A percentile compares a stretch with the other conserved stretches of the same genome.
These are phyloP conservation scores for Blastocystis sp. DNA, from an alignment of 352 stramenopile genomes.

Conservation along the genomic window DNA sequence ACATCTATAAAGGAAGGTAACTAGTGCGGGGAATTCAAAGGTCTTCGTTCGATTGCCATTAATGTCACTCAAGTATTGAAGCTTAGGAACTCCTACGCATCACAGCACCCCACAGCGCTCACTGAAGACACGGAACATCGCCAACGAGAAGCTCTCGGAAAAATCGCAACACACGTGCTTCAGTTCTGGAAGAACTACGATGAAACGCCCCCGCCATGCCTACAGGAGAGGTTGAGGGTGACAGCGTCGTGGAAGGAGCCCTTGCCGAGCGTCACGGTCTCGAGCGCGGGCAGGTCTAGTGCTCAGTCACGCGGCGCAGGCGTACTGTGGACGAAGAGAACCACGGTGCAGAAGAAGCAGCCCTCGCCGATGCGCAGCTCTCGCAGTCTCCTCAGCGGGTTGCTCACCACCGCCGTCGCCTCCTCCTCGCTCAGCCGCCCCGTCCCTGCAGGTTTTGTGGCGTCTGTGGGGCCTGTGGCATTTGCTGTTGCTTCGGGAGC, in stretches of 20 bases:
- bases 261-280: background rate
- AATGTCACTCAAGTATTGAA: background rate
- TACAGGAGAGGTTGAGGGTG: background rate
- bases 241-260: background rate
- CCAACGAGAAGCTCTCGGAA: background rate
- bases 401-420: background rate
- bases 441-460: background rate
- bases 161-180: background rate
- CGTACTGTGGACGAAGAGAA: conserved; percentile 14
- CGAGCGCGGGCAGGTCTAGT: background rate
- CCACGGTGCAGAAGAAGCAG: conserved; percentile 27
- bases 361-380: conserved; percentile 4
- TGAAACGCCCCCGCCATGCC: background rate
- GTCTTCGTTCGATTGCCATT: background rate
- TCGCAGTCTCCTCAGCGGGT: background rate
- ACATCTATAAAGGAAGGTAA: conserved; percentile 71
- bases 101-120: background rate
- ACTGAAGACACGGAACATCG: background rate
- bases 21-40: background rate
- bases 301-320: background rate
- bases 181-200: background rate
- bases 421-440: background rate
- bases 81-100: background rate
- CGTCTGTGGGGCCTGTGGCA: background rate
- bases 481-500: background rate